phyloP scores from a whole-genome alignment of 2,329 filamentous ascomycete genomes.

The Coniella vitis region DNA sequence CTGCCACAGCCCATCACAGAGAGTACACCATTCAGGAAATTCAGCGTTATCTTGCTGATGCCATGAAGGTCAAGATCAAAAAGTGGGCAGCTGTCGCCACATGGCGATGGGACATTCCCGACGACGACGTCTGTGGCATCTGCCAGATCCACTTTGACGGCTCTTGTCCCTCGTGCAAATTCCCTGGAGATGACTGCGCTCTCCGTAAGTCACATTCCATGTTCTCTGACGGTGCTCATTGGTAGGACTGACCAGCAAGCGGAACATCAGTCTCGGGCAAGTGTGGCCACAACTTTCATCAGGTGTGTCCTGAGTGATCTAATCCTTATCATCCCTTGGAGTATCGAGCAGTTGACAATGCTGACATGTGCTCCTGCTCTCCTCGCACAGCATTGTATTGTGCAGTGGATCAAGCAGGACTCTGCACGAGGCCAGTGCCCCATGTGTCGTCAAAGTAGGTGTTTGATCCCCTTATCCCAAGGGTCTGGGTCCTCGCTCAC shows the following conservation, averaged over 20 bases:
- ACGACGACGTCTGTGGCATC: conserved; percentile 97
- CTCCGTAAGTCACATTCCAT: conserved; percentile 55
- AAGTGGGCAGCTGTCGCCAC: conserved; percentile 92
- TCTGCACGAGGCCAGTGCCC: conserved; percentile 89
- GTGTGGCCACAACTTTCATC: conserved; percentile 96
- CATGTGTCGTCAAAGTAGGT: conserved; percentile 89
- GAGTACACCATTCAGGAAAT: too few relatives aligned
- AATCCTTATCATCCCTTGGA: too few relatives aligned
- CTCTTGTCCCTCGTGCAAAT: conserved; percentile 96
- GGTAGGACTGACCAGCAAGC: background rate
- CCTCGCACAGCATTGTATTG: conserved; percentile 75
- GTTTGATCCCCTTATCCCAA: background rate
- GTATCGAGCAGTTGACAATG: too few relatives aligned
- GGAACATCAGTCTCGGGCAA: conserved; percentile 71
- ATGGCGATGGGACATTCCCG: conserved; percentile 96
- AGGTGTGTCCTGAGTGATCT: conserved; percentile 56
- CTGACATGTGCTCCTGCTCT: too few relatives aligned
- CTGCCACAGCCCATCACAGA: too few relatives aligned
- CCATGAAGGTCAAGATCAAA: conserved; percentile 95
- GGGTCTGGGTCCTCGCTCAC: background rate
- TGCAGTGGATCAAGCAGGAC: conserved; percentile 94
- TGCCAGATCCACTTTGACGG: conserved; percentile 97
- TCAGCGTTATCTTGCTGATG: too few relatives aligned
- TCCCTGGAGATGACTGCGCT: conserved; percentile 91
- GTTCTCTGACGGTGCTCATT: too few relatives aligned